Base-by-base conservation (phyloP, 148 eudicot species). In the Nyssa sinensis region DNA sequence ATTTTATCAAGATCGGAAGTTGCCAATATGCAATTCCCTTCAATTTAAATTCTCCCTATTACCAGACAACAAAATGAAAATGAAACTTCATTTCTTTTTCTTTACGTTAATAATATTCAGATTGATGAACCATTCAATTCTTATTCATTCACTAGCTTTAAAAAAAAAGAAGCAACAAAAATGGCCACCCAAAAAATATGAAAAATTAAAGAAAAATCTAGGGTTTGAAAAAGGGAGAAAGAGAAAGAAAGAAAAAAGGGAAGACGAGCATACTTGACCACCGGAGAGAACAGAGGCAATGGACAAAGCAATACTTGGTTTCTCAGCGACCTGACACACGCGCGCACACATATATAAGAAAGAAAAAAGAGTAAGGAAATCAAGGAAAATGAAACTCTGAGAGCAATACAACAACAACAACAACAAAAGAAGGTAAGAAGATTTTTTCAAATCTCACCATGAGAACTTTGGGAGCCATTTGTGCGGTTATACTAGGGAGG, bases 281-380 rank as follows among this genome's bases (percentile, higher is more conserved):
- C 80, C 78, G 5, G 98, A 92, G 16, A 94, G 98, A 75, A 86
- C 91, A 49, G 83, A 79, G 21, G 98, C 97, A 66, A 91, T 90
- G 16, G 98, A 86, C 3, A 88, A 84, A 31, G 98, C 95, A 7
- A 94, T 94, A 68, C 98, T 92, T 1, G 98, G 98, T 73, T 94
- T 94, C 83, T 94, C 98, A 49, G 97, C 98, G 39, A 92, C 98
- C 98, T 94, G 75, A 32, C 69, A 57, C 39, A 44, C 4, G 41
- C 0, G 16, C 51, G 21, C 34, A 75, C n/a, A 61, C 29, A 21
- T 16, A 23, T 0, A 28, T 16, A 24, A 23, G 25, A 14, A 39
- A 27, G 23, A 5, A 14, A 13, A 65, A 29, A 17, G 35, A 30
- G 10, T n/a, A n/a, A n/a, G n/a, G n/a, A n/a, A n/a, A n/a, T n/a